Base-by-base conservation (phyloP, 306 rosid genomes). In the Fragaria ananassa region DNA sequence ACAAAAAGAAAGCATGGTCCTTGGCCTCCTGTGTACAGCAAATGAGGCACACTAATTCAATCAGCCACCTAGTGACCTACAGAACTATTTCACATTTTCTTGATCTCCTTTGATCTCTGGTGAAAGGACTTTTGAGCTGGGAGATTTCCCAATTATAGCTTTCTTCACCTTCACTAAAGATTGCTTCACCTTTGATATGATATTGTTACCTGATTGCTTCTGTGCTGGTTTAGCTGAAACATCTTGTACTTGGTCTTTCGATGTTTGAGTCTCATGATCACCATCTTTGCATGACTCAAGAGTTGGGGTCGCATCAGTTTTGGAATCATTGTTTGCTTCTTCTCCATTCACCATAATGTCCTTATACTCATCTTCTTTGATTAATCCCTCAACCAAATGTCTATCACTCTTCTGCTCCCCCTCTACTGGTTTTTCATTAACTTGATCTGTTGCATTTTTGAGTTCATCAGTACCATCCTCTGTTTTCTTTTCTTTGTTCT, bases 151-250 rank as follows among this genome's bases (percentile, higher is more conserved):
- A 44, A 85, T 92, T 71, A 92, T 87, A 17, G 97, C 97, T 81
- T 92, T 92, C 86, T 86, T 92, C 79, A 95, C 97, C 76, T 92
- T 92, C 73, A 84, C 97, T 10, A 92, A 83, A 56, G 96, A 85
- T 71, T 90, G 96, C 71, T 92, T 92, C 66, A 92, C 93, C 88
- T 92, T 92, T 49, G 96, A 88, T 50, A 92, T 78, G 21, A 90
- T 75, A 81, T 85, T 90, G 83, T 87, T 90, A 76, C 85, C 87
- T 75, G 97, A 87, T 41, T 90, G 97, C 87, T 86, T 92, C 14
- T 87, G 96, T 65, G 78, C 79, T 21, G 89, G 82, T 71, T 91
- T 91, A 42, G 83, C 79, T 58, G 87, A 72, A 74, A 85, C 75
- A 19, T 47, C 82, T 67, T 78, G 69, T 65, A 27, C 65, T 17